Percentiles rank a stretch among this genome's conserved stretches.
phyloP scores from a whole-genome alignment of 495 filamentous ascomycete species.

The Xylaria palmicola region DNA sequence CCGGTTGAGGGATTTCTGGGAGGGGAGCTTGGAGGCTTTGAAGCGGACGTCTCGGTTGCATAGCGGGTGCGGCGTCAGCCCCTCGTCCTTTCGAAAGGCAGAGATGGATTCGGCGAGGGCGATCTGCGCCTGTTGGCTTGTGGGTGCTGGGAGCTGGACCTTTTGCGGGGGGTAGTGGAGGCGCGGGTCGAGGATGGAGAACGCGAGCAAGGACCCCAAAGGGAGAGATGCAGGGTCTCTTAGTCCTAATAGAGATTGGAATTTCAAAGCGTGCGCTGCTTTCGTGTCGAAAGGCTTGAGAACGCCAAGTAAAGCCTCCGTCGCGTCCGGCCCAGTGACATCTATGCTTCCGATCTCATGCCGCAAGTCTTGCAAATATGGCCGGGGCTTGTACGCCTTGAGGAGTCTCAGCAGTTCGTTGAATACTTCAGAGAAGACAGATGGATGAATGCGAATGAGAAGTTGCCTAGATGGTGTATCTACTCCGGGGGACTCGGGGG shows the following conservation, averaged over 20 bases:
- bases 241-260: conserved; percentile 64
- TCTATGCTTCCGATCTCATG: conserved; percentile 96
- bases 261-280: conserved; percentile 54
- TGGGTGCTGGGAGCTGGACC: conserved; percentile 38
- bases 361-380: conserved; percentile 83
- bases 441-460: conserved; percentile 80
- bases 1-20: conserved; percentile 84
- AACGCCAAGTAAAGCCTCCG: conserved; percentile 72
- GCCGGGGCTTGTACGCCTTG: conserved; percentile 68
- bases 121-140: conserved; percentile 52
- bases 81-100: conserved; percentile 67
- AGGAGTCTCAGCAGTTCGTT: conserved; percentile 67
- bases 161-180: conserved; percentile 66
- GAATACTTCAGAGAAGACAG: conserved; percentile 84
- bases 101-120: conserved; percentile 54
- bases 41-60: conserved; percentile 68
- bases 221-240: conserved; percentile 79
- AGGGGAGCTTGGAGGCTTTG: conserved; percentile 62
- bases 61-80: conserved; percentile 52
- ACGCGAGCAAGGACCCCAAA: conserved; percentile 65
- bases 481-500: conserved; percentile 19
- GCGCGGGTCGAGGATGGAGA: conserved; percentile 76
- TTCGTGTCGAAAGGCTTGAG: conserved; percentile 56
- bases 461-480: conserved; percentile 56
- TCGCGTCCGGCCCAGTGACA: conserved; percentile 78